A percentile compares a stretch with the other conserved stretches of the same genome.
These are phyloP conservation scores for Telopea speciosissima DNA, from an alignment of 177 flowering plant species.

Conservation along the genomic window DNA sequence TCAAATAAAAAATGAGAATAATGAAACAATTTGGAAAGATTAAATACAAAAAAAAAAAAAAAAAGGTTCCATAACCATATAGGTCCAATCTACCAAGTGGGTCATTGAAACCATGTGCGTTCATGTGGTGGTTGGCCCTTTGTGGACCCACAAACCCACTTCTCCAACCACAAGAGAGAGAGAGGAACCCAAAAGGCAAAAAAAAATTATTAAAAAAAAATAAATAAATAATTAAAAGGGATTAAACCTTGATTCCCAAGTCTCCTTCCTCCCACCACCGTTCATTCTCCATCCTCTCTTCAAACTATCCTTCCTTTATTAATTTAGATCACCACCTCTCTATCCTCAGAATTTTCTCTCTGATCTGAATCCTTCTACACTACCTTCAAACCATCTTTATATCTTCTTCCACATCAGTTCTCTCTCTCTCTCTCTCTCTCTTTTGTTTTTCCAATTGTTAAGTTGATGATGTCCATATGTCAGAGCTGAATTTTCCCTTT, in stretches of 20 bases:
- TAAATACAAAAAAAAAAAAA: not conserved
- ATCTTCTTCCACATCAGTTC: too few species aligned
- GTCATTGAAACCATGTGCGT: constrained; percentile 54
- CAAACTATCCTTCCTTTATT: not conserved
- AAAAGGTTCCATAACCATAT: constrained; percentile 17
- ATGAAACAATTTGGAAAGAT: not conserved
- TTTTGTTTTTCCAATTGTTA: not conserved
- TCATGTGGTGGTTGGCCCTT: constrained; percentile 65
- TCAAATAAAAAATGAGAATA: not conserved
- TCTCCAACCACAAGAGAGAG: constrained; percentile 22
- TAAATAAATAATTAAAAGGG: not conserved
- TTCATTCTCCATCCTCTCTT: constrained; percentile 1
- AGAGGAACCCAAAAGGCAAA: not conserved
- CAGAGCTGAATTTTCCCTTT: constrained; percentile 33
- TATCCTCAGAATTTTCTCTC: not conserved
- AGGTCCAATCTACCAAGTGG: constrained; percentile 34
- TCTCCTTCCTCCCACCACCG: constrained; percentile 10
- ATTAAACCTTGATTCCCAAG: constrained; percentile 23
- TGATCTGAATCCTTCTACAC: too few species aligned
- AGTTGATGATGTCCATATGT: constrained; percentile 22
- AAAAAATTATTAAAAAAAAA: not conserved
- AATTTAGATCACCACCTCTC: not conserved
- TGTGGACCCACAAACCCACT: constrained; percentile 29
- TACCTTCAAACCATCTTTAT: too few species aligned
- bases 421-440: not conserved